Evolutionary conservation across 768 basidiomycete genomes (phyloP).

Genomic region (Filobasidium wieringae): DNA sequence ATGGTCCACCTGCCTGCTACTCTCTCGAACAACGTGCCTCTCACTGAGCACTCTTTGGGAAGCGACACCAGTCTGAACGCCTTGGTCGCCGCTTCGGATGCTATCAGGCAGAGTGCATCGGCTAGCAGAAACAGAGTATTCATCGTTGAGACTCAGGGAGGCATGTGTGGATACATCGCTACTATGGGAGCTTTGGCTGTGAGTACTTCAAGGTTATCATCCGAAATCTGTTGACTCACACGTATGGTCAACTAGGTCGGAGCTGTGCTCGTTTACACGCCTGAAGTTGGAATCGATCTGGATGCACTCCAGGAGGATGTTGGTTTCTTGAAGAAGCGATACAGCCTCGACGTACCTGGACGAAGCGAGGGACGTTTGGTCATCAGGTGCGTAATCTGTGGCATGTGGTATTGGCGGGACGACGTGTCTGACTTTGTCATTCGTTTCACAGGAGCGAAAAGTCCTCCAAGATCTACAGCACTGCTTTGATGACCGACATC

Average conservation of each 20-base stretch:
- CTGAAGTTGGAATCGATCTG: conserved; percentile 76
- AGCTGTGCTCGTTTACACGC: conserved; percentile 85
- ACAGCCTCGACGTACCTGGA: conserved; percentile 72
- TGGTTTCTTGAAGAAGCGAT: conserved; percentile 73
- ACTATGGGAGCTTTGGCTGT: conserved; percentile 92
- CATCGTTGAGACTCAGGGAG: conserved; percentile 95
- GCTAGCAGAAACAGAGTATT: conserved; percentile 94
- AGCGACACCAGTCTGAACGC: conserved; percentile 97
- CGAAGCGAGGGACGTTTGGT: conserved; percentile 87
- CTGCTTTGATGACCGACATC: conserved; percentile 83
- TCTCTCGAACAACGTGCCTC: conserved; percentile 93
- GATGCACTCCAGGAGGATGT: conserved; percentile 73
- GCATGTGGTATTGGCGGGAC: neutral
- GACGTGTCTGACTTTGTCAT: neutral
- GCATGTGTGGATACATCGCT: conserved; percentile 89
- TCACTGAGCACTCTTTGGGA: conserved; percentile 92
- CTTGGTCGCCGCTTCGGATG: conserved; percentile 90
- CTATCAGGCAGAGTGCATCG: conserved; percentile 95
- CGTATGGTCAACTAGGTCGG: conserved; percentile 51
- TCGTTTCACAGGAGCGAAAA: conserved; percentile 59
- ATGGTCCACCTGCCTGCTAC: conserved; percentile 94
- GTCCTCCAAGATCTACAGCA: conserved; percentile 78
- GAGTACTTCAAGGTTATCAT: conserved; percentile 35
- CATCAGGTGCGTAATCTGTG: conserved; percentile 53
- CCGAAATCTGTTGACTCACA: neutral